Evolutionary conservation across 805 yeast genomes (phyloP).

Genomic region (Wickerhamomyces kurtzmanii): DNA sequence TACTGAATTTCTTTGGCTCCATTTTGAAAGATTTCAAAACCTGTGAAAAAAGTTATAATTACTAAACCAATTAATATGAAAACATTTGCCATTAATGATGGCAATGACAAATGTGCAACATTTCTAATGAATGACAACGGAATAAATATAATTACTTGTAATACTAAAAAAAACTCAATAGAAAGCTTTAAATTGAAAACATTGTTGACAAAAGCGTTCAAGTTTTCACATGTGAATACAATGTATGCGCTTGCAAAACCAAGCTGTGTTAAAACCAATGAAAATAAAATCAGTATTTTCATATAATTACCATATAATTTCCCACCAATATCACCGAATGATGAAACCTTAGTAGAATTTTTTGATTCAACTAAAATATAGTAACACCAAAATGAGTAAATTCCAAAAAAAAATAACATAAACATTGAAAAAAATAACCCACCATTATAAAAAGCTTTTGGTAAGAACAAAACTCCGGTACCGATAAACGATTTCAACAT

Average conservation of each 20-base stretch:
- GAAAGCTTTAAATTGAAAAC: conserved; percentile 31
- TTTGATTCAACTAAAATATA: conserved; percentile 53
- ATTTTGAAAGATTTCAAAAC: conserved; percentile 30
- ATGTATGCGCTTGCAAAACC: conserved; percentile 79
- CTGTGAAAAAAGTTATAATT: conserved; percentile 50
- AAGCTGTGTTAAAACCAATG: conserved; percentile 62
- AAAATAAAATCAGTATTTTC: conserved; percentile 50
- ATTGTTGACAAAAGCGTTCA: conserved; percentile 50
- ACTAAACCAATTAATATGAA: conserved; percentile 58
- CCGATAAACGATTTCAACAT: conserved; percentile 70
- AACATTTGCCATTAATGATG: conserved; percentile 63
- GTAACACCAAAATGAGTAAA: conserved; percentile 74
- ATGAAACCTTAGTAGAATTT: conserved; percentile 47
- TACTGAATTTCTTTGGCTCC: conserved; percentile 43
- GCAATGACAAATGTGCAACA: conserved; percentile 63
- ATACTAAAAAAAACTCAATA: conserved; percentile 35
- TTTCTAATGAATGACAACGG: conserved; percentile 70
- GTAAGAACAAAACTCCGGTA: conserved; percentile 64
- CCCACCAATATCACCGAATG: conserved; percentile 73
- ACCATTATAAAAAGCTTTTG: conserved; percentile 64
- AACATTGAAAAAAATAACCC: conserved; percentile 52
- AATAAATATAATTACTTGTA: conserved; percentile 48
- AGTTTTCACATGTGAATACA: conserved; percentile 67
- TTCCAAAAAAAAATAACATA: conserved; percentile 49
- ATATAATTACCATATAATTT: conserved; percentile 56